A percentile compares a stretch with the other conserved stretches of the same genome.
These are phyloP conservation scores for Cryptococcus amylolentus DNA, from an alignment of 1,284 basidiomycete genomes.

Conservation along the genomic window DNA sequence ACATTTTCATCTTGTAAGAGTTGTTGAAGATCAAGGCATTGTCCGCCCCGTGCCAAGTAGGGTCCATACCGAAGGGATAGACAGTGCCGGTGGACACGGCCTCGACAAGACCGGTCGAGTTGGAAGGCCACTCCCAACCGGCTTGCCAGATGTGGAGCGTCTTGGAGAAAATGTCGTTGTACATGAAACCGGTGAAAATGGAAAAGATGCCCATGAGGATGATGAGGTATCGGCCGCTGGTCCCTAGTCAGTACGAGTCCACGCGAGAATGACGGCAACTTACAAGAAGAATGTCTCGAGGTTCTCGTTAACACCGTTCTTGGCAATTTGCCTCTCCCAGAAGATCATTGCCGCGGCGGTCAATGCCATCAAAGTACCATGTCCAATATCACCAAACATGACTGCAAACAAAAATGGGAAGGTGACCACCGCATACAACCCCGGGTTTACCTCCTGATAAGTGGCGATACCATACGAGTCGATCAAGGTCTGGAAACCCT, in stretches of 20 bases:
- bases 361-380: constrained; percentile 78
- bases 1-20: constrained; percentile 99
- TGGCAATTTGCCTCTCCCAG: constrained; percentile 74
- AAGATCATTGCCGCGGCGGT: constrained; percentile 81
- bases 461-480: constrained; percentile 93
- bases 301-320: constrained; percentile 73
- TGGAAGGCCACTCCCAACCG: constrained; percentile 76
- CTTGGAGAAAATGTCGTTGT: constrained; percentile 99
- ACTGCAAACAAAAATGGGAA: constrained; percentile 99
- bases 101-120: constrained; percentile 53
- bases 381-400: constrained; percentile 99
- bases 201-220: constrained; percentile 95
- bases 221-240: constrained; percentile 94
- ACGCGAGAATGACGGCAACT: constrained; percentile 44
- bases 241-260: constrained; percentile 7
- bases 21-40: constrained; percentile 94
- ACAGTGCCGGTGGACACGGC: constrained; percentile 63
- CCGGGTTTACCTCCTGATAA: constrained; percentile 97
- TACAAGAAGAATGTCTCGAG: constrained; percentile 88
- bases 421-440: constrained; percentile 86
- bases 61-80: constrained; percentile 94
- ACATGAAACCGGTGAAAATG: constrained; percentile 93
- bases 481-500: constrained; percentile 97
- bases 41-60: constrained; percentile 90
- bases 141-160: constrained; percentile 83